Evolutionary conservation across 1,284 basidiomycete genomes (phyloP).

Genomic region (Microbotryum lychnidis-dioicae): DNA sequence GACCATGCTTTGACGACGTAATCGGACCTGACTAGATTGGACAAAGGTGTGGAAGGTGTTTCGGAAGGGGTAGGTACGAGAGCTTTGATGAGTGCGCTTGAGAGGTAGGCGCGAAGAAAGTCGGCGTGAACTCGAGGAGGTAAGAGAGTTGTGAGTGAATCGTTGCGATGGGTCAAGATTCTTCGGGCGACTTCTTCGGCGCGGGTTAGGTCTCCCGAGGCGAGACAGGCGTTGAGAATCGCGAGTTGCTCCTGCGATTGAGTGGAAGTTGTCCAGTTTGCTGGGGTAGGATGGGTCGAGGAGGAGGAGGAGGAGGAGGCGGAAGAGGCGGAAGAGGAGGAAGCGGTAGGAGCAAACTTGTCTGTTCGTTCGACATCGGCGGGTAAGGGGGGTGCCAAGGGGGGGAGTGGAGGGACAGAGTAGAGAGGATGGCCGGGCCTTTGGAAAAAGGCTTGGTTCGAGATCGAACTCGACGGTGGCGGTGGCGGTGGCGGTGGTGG

Average conservation of each 20-base stretch:
- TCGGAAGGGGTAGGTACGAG: background rate
- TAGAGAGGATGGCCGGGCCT: constrained; percentile 11
- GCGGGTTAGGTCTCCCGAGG: constrained; percentile 54
- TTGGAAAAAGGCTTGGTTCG: too few species aligned
- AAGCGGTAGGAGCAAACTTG: background rate
- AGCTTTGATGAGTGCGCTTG: constrained; percentile 16
- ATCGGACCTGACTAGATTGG: background rate
- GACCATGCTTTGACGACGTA: constrained; percentile 30
- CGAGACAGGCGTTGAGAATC: constrained; percentile 68
- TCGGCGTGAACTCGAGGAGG: constrained; percentile 31
- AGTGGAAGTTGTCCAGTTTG: constrained; percentile 40
- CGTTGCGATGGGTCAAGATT: constrained; percentile 9
- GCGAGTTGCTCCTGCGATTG: constrained; percentile 58
- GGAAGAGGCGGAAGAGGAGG: background rate
- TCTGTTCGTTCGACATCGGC: constrained; percentile 15
- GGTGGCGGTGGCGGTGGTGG: too few species aligned
- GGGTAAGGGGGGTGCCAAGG: constrained; percentile 27
- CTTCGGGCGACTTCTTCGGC: constrained; percentile 32
- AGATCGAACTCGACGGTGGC: too few species aligned
- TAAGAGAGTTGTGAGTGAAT: constrained; percentile 13
- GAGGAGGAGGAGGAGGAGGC: background rate
- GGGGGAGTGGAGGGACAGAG: constrained; percentile 23
- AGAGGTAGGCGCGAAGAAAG: constrained; percentile 32
- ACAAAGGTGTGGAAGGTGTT: too few species aligned
- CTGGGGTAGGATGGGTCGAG: constrained; percentile 32